Evolutionary conservation across 176 grass and related monocot species (phyloP), one percentile per base, ranked within the genome.

Genomic region (Hsuehochloa calcarea): DNA sequence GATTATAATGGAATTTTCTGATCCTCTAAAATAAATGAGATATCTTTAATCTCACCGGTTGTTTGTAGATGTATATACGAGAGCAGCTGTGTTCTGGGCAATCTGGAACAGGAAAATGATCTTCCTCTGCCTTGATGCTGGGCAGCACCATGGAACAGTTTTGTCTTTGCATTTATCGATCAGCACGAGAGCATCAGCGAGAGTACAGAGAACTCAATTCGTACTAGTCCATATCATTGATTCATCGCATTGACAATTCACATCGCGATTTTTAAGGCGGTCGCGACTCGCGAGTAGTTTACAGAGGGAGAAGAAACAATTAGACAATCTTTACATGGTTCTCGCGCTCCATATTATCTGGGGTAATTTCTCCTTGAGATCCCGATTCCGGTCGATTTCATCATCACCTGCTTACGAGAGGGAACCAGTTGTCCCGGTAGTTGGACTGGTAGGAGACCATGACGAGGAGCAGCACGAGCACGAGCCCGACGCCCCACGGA

Each of bases 371-470:
- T 56, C 31, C 1, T 56, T 13, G 73, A 76, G 14, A 10, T n/a
- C 19, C 0, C 43, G n/a, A 44, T 47, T 76, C 34, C 38, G 9
- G 69, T 47, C 4, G 61, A 66, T 65, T n/a, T 4, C 49, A 58
- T 39, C 46, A 51, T 85, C 78, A 88, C n/a, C 85, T 39, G 82
- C 46, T 67, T 11, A 9, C 51, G 50, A 92, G 83, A 8, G 93
- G 87, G 75, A 93, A 93, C 95, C 95, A 97, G 58, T 46, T 92
- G 15, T 88, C 85, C 37, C 88, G 64, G 89, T 93, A 95, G 83
- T 92, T 91, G 65, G 90, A 91, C 70, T 90, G 88, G 70, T 90
- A 97, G 65, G 84, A 94, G 43, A 94, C 81, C 92, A 93, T 97
- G 64, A 94, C 68, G 82, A 94, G 12, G 65, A 97, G 84, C 64